phyloP scores from a whole-genome alignment of 2,329 filamentous ascomycete genomes.

The Diaporthe sp. region DNA sequence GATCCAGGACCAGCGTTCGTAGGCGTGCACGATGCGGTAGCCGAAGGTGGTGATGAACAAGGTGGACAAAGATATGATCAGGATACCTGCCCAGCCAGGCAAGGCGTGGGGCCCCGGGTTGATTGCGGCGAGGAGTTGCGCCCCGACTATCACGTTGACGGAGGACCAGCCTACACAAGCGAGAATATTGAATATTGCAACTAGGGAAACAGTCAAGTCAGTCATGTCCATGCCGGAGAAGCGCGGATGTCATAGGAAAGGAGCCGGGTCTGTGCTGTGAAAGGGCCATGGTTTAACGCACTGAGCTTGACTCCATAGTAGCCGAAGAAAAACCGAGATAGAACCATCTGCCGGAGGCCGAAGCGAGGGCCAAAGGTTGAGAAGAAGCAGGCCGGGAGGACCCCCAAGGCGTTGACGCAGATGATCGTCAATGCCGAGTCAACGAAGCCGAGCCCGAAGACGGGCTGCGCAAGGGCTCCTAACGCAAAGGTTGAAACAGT shows the following conservation, averaged over 20 bases:
- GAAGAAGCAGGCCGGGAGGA: conserved; percentile 81
- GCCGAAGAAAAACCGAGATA: conserved; percentile 84
- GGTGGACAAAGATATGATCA: conserved; percentile 79
- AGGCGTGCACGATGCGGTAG: conserved; percentile 82
- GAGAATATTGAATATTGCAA: conserved; percentile 79
- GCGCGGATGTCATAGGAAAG: conserved; percentile 14
- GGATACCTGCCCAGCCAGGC: conserved; percentile 80
- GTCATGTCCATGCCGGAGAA: not conserved
- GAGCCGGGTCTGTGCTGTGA: not conserved
- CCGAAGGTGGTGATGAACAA: conserved; percentile 80
- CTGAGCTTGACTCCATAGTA: conserved; percentile 78
- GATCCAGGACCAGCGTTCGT: conserved; percentile 83
- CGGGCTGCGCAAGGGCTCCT: conserved; percentile 76
- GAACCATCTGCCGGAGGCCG: conserved; percentile 83
- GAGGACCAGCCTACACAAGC: conserved; percentile 82
- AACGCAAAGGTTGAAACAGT: conserved; percentile 83
- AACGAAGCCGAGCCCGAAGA: conserved; percentile 79
- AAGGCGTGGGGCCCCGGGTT: conserved; percentile 67
- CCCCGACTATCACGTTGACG: conserved; percentile 85
- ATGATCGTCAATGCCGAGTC: conserved; percentile 80
- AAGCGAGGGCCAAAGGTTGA: conserved; percentile 82
- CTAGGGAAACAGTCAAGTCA: conserved; percentile 50
- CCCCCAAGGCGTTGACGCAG: conserved; percentile 83
- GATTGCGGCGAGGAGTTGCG: conserved; percentile 82
- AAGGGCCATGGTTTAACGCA: conserved; percentile 53